Conservation (phyloP, 2,329 filamentous ascomycete species). For the Westerdykella ornata region DNA sequence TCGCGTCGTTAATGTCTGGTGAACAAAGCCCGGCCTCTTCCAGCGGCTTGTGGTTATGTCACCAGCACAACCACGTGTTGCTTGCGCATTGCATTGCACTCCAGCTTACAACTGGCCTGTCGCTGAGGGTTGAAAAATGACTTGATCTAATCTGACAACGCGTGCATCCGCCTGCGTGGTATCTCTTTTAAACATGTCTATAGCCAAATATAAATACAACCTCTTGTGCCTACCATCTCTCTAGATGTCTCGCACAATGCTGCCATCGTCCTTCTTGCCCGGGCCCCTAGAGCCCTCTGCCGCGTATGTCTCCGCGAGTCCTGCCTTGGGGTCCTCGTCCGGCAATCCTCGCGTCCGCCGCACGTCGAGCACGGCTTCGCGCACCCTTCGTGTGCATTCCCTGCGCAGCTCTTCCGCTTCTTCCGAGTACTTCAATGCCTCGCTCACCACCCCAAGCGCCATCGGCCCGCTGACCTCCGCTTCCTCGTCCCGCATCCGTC, state of each 20-base stretch:
- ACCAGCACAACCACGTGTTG: slow-evolving; percentile 1
- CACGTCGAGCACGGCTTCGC: slow-evolving; percentile 74
- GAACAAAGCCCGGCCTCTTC: slow-evolving; percentile 26
- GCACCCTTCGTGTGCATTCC: slow-evolving; percentile 71
- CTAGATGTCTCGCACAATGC: slow-evolving; percentile 49
- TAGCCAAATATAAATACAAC: background rate
- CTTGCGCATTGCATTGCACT: slow-evolving; percentile 6
- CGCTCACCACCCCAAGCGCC: slow-evolving; percentile 54
- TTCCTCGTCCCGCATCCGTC: slow-evolving; percentile 52
- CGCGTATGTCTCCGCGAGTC: slow-evolving; percentile 74
- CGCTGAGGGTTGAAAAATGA: slow-evolving; percentile 48
- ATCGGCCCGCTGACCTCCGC: slow-evolving; percentile 41
- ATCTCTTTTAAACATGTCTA: background rate
- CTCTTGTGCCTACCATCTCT: background rate
- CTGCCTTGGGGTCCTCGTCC: slow-evolving; percentile 72
- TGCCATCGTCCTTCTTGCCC: slow-evolving; percentile 56
- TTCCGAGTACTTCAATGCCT: slow-evolving; percentile 59
- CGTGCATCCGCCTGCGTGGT: slow-evolving; percentile 1
- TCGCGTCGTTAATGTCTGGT: background rate
- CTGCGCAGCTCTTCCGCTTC: slow-evolving; percentile 72
- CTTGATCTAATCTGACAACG: slow-evolving; percentile 58
- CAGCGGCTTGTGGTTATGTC: slow-evolving; percentile 17
- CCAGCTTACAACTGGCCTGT: slow-evolving; percentile 9
- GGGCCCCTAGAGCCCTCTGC: slow-evolving; percentile 49
- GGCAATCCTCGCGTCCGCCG: slow-evolving; percentile 64